Evolutionary conservation across 1,139 yeast species (phyloP).

Genomic region (Hyphopichia pseudoburtonii): DNA sequence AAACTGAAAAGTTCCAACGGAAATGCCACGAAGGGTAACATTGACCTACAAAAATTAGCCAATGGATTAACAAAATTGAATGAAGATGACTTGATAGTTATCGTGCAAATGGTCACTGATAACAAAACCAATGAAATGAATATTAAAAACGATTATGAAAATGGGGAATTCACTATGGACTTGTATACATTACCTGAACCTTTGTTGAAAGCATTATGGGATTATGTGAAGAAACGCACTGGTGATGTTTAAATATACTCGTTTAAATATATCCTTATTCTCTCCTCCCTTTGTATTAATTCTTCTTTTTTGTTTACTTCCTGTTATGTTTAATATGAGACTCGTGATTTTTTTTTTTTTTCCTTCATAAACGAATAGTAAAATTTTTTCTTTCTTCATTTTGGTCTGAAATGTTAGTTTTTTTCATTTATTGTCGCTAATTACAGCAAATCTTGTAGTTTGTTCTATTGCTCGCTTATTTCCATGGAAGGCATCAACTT

Average conservation of each 20-base stretch:
- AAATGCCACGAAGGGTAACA: constrained; percentile 63
- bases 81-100: constrained; percentile 91
- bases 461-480: no score
- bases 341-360: no score
- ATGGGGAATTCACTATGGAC: constrained; percentile 97
- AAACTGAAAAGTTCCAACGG: constrained; percentile 55
- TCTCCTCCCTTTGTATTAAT: no score
- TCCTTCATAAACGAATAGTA: no score
- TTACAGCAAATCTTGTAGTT: no score
- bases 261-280: no score
- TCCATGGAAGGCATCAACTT: no score
- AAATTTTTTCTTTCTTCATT: no score
- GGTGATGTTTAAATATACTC: constrained; percentile 36
- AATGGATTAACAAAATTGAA: constrained; percentile 82
- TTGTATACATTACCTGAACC: constrained; percentile 91
- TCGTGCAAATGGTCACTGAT: constrained; percentile 97
- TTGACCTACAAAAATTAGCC: constrained; percentile 89
- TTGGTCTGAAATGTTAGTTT: no score
- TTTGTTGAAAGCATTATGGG: constrained; percentile 90
- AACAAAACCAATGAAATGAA: constrained; percentile 95
- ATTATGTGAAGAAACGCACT: constrained; percentile 75
- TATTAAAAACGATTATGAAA: constrained; percentile 92
- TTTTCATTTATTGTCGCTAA: no score
- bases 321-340: no score
- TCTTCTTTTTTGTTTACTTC: not conserved